Evolutionary conservation across 2,329 filamentous ascomycete genomes (phyloP).

Genomic region (Blastomyces silverae): DNA sequence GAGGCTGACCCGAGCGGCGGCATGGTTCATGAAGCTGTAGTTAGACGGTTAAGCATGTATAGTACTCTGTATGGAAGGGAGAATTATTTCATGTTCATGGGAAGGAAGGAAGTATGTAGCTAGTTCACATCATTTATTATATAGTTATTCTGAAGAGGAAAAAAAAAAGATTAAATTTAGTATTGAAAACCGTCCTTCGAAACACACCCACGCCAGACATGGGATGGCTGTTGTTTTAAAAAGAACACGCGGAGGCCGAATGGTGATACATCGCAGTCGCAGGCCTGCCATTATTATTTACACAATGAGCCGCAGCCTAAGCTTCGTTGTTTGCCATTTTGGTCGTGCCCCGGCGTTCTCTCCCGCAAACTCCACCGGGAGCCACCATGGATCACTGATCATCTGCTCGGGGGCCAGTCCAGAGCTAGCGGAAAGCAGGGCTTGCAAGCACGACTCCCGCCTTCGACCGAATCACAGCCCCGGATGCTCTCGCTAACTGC

Average conservation of each 20-base stretch:
- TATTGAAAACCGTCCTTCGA: not conserved
- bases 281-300: not conserved
- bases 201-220: not conserved
- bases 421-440: not conserved
- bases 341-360: too few species aligned
- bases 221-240: constrained; percentile 3
- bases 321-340: too few species aligned
- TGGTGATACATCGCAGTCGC: not conserved
- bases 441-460: not conserved
- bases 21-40: constrained; percentile 24
- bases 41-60: not conserved
- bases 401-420: not conserved
- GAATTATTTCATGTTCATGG: constrained; percentile 4
- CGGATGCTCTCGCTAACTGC: not conserved
- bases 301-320: not conserved
- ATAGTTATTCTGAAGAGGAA: not conserved
- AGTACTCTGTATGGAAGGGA: not conserved
- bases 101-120: not conserved
- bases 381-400: constrained; percentile 5
- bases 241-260: not conserved
- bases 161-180: not conserved
- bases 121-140: constrained; percentile 1
- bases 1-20: constrained; percentile 32
- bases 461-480: constrained; percentile 1
- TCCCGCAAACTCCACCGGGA: not conserved